Base-by-base conservation (phyloP, 352 stramenopile species). In the Phytophthora brassicae region DNA sequence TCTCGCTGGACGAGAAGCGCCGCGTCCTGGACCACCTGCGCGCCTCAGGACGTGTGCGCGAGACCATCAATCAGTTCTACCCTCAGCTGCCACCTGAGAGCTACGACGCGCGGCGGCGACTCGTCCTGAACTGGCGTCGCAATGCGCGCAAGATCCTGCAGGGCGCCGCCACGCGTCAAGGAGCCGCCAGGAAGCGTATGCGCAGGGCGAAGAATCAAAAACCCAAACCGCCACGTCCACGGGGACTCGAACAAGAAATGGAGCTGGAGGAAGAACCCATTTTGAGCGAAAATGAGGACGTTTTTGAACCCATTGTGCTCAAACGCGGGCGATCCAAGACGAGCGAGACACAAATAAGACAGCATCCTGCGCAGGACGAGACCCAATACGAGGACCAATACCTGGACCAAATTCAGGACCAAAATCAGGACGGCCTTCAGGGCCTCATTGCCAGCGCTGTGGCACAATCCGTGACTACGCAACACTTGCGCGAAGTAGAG, bases 1-100 rank as follows among this genome's bases (percentile, higher is more conserved):
- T 60, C 56, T 56, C 63, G 23, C 44, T 66, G 44, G 57, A 66
- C 63, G 63, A 70, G 56, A 70, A 70, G 50, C 63, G 63, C 19
- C 57, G 56, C 43, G 63, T 66, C 24, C 49, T 70, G 42, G 56
- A 66, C 43, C 56, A 66, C 45, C 50, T 70, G 36, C 56, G 56
- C 14, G 33, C 13, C 7, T 43, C 36, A 6, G 48, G 56, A 19
- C 47, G 46, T 20, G 48, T 70, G 36, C 56, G 56, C 31, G 50
- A 66, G 17, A 66, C 63, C 41, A 63, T 70, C 39, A 22, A 47
- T 11, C 29, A 6, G 49, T 70, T 70, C 38, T 70, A 70, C 33
- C 56, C 63, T 28, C 42, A 56, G 19, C 56, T 66, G 9, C 44
- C 63, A 16, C 39, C 56, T 31, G 51, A 66, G 41, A 13, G 35